Evolutionary conservation across 2,329 filamentous ascomycete genomes (phyloP), one percentile per base, ranked within the genome.

Genomic region (Parafenestella ontariensis): DNA sequence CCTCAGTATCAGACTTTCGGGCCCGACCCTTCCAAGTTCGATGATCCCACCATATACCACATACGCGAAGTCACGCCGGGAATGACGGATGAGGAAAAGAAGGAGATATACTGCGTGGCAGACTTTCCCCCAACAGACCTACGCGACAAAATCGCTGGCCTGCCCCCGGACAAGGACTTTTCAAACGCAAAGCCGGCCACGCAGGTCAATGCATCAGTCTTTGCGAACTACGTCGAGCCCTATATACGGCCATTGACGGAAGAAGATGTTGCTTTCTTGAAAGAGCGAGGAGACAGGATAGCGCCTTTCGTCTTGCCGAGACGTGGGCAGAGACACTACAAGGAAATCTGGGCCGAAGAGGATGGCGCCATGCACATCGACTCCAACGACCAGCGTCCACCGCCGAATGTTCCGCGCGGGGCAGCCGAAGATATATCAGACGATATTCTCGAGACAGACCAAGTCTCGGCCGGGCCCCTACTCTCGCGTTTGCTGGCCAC

Each of bases 81-180:
- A 60, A 96, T 96, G 89, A 83, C 87, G 2, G 87, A 92, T 52
- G 89, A 94, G n/a, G 89, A 96, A 68, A 91, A 89, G 74, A 92
- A 89, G 71, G 86, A 90, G 63, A 94, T 98, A 47, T 96, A 91
- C 74, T 92, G 91, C 7, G 95, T 99, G 15, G 87, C 90, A 4
- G 82, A 85, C 13, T 99, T 95, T 71, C 95, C 95, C 0, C 84
- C 83, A 47, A 89, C 85, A 60, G 91, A 97, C 69, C 82, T 99
- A 8, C 83, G 87, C 53, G 89, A 97, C 70, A 82, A 95, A 63
- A 96, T 96, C 60, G 90, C 94, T 10, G 95, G 95, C 43, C 88
- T 90, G 34, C 90, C 93, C 1, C 94, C 95, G 1, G 93, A 98
- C 75, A 92, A 91, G 73, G 95, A 99, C 78, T 98, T 97, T 70